Base-by-base conservation (phyloP, 495 filamentous ascomycete genomes). In the Podospora didyma region DNA sequence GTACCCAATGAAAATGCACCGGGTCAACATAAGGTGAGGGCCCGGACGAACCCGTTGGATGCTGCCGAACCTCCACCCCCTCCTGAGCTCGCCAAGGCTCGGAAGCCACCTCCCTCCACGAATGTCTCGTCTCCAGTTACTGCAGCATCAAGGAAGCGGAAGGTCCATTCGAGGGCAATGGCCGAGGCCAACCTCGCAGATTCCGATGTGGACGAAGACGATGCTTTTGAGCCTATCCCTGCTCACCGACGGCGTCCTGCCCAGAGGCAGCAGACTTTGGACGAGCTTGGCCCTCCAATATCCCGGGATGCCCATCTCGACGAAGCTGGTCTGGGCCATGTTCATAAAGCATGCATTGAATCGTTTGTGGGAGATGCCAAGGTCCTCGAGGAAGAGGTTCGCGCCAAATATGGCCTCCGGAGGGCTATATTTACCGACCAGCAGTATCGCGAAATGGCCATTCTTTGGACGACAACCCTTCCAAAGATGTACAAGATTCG, bases 101-200 rank as follows among this genome's bases (percentile, higher is more conserved):
- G 67, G 77, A 39, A 49, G 34, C 50, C 56, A 34, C 69, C 69
- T 63, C 86, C 86, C 50, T 95, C 93, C 5, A 96, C 93, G 0
- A 88, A 90, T 53, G 80, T 96, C 10, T 92, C 94, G 2, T 96
- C 94, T 11, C 93, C 94, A 6, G 68, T 90, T 3, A 79, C 61
- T 37, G 62, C 66, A 22, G 59, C 63, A 26, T 51, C 69, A 7
- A 69, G 63, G 39, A 74, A 67, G 48, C 62, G 61, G 17, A 77
- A 86, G 66, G 76, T 75, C 37, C 81, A 79, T 57, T 76, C 80
- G 5, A 19, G 51, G 17, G 17, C 73, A 75, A 19, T 84, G 4
- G 26, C 4, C 9, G 26, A 31, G 9, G 9, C 3, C 9, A 31
- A 31, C 26, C 26, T 82, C 50, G 77, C 85, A 5, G 72, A 79